These are phyloP conservation scores for Chlorella sp. DNA, from an alignment of 139 green algal genomes.

Conservation along the genomic window DNA sequence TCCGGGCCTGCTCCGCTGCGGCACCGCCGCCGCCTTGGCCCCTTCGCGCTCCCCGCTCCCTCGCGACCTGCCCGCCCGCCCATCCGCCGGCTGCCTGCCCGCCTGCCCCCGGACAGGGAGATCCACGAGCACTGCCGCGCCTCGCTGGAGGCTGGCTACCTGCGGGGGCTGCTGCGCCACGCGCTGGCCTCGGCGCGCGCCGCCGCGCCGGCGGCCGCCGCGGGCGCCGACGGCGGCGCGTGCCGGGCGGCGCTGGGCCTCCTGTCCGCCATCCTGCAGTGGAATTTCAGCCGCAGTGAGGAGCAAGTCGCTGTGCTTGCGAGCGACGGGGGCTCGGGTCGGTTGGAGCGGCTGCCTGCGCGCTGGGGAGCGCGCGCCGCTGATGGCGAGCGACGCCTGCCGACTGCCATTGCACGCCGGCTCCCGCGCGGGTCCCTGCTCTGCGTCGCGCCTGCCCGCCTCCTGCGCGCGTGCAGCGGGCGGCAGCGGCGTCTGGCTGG, in stretches of 20 bases:
- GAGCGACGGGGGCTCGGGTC: background rate
- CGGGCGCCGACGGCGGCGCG: conserved; percentile 47
- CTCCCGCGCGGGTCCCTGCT: background rate
- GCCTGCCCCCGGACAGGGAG: conserved; percentile 36
- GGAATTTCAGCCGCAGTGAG: conserved; percentile 68
- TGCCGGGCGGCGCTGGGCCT: conserved; percentile 67
- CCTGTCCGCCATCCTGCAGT: conserved; percentile 67
- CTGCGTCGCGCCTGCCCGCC: background rate
- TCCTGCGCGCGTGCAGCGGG: too few species aligned
- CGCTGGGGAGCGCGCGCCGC: background rate
- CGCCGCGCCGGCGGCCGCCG: conserved; percentile 14
- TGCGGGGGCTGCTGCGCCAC: conserved; percentile 69
- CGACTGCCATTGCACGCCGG: background rate
- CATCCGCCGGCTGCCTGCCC: background rate
- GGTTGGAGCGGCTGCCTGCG: background rate
- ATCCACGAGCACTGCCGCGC: conserved; percentile 76
- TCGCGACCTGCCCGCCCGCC: background rate
- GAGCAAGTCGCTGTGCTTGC: background rate
- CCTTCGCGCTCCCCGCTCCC: background rate
- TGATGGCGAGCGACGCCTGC: background rate
- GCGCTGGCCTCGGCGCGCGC: conserved; percentile 44
- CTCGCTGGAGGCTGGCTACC: conserved; percentile 63
- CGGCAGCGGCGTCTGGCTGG: conserved; percentile 17
- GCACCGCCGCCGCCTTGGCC: too few species aligned
- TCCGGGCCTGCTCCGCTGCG: too few species aligned